These are phyloP conservation scores for Cynanchum wilfordii DNA, from an alignment of 257 asterid species.

Conservation along the genomic window DNA sequence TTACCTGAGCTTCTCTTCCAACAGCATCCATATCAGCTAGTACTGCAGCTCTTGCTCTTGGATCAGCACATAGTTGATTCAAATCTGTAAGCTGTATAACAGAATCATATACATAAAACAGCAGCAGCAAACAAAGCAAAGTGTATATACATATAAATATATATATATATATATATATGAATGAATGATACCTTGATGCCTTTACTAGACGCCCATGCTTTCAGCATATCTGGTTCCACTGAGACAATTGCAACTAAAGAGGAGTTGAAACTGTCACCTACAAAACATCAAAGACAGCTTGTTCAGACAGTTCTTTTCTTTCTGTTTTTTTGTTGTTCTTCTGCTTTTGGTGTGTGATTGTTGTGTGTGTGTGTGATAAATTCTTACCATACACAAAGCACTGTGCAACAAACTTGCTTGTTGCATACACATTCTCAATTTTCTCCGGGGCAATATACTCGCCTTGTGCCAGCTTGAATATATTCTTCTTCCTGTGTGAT, in stretches of 20 bases:
- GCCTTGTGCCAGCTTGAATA: constrained; percentile 94
- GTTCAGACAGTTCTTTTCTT: too few relatives aligned
- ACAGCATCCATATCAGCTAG: constrained; percentile 60
- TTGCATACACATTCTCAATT: constrained; percentile 86
- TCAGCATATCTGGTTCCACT: constrained; percentile 55
- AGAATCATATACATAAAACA: neutral
- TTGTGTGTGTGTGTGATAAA: neutral
- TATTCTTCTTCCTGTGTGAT: constrained; percentile 90
- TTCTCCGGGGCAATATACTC: constrained; percentile 97
- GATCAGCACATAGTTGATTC: constrained; percentile 44
- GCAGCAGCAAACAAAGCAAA: neutral
- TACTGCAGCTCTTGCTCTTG: constrained; percentile 52
- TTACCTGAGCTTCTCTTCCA: constrained; percentile 70
- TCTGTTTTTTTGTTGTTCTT: too few relatives aligned
- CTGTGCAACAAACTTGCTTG: constrained; percentile 82
- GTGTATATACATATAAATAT: neutral
- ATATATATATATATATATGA: too few relatives aligned
- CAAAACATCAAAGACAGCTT: neutral
- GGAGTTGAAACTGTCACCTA: constrained; percentile 73
- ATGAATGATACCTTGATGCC: constrained; percentile 47
- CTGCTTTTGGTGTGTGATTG: neutral
- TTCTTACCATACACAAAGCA: constrained; percentile 82
- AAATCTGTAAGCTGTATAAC: constrained; percentile 42
- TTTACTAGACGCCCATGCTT: constrained; percentile 56
- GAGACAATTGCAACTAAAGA: constrained; percentile 52